These are phyloP conservation scores for Conticribra guillardii DNA, from an alignment of 108 stramenopile species.

Conservation along the genomic window DNA sequence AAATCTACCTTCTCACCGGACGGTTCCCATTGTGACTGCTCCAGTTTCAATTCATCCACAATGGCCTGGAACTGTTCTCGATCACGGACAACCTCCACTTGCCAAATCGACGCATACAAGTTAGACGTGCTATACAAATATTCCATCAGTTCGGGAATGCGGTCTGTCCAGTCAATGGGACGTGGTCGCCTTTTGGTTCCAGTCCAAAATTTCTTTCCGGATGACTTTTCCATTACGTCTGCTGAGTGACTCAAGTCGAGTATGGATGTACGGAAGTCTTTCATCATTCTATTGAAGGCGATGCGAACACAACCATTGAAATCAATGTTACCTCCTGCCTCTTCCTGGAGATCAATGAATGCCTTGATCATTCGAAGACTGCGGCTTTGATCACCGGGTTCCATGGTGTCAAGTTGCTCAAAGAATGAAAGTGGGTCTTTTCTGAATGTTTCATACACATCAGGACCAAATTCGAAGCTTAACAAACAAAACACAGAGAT, in stretches of 20 bases:
- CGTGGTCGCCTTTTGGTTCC: constrained; percentile 83
- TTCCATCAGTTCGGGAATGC: constrained; percentile 63
- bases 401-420: constrained; percentile 57
- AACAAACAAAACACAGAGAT: neutral
- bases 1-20: constrained; percentile 50
- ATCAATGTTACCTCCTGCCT: constrained; percentile 52
- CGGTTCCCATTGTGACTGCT: constrained; percentile 68
- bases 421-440: constrained; percentile 47
- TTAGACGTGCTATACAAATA: constrained; percentile 75
- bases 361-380: constrained; percentile 55
- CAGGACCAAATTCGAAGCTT: constrained; percentile 57
- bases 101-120: constrained; percentile 68
- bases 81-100: constrained; percentile 51
- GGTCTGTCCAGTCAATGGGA: constrained; percentile 62
- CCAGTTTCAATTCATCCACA: constrained; percentile 42
- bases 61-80: constrained; percentile 43
- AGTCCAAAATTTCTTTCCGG: constrained; percentile 72
- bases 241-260: constrained; percentile 52
- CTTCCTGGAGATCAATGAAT: constrained; percentile 54
- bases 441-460: constrained; percentile 54
- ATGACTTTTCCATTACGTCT: constrained; percentile 57
- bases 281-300: constrained; percentile 56
- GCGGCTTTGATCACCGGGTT: constrained; percentile 46
- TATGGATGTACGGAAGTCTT: constrained; percentile 56
- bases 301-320: constrained; percentile 51